Evolutionary conservation across 306 rosid species (phyloP).

Genomic region (Vigna trinervia): DNA sequence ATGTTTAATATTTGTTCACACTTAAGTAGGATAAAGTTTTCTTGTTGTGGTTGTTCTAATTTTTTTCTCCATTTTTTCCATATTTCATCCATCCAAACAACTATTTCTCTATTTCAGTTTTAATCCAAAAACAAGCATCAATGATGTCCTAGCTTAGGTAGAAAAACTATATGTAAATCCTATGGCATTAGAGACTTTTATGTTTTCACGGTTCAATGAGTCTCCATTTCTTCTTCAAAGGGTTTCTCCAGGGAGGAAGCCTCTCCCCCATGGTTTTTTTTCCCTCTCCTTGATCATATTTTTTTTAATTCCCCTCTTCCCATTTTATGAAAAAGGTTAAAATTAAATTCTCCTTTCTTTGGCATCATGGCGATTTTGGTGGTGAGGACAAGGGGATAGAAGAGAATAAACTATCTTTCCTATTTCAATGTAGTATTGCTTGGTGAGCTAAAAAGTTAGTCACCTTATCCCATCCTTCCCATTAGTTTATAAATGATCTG

Average conservation of each 20-base stretch:
- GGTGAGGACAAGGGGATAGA: neutral
- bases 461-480: neutral
- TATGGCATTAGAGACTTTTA: neutral
- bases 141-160: neutral
- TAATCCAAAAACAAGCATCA: neutral
- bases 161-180: neutral
- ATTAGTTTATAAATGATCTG: neutral
- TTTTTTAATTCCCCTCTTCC: neutral
- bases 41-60: neutral
- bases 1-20: neutral
- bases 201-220: neutral
- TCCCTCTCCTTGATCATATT: neutral
- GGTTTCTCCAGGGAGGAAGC: neutral
- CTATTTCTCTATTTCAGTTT: neutral
- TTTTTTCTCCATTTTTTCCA: neutral
- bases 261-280: neutral
- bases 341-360: neutral
- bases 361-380: neutral
- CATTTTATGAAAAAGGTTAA: neutral
- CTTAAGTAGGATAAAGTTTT: neutral
- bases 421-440: neutral
- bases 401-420: neutral
- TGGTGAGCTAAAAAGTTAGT: neutral
- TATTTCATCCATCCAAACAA: neutral
- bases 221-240: slow-evolving; percentile 1